Evolutionary conservation across 31 red algal genomes (phyloP).

Genomic region (Asparagopsis taxiformis): DNA sequence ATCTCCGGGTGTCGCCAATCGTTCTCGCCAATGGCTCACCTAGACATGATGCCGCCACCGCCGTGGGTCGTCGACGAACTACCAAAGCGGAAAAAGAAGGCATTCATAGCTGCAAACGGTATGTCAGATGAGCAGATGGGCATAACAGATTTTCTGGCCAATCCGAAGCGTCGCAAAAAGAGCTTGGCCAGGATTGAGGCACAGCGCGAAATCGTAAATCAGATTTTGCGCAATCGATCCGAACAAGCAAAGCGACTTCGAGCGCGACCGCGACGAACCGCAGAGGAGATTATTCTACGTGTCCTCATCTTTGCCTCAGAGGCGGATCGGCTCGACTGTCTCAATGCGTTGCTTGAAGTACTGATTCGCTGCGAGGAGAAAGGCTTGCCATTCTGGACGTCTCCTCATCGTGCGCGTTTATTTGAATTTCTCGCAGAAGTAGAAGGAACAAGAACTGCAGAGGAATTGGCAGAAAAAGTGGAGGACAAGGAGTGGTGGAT

Average conservation of each 20-base stretch:
- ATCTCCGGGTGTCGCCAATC: slow-evolving; percentile 16
- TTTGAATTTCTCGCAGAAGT: slow-evolving; percentile 49
- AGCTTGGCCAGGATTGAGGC: slow-evolving; percentile 16
- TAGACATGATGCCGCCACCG: slow-evolving; percentile 40
- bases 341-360: slow-evolving; percentile 29
- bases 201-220: slow-evolving; percentile 30
- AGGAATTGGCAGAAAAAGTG: slow-evolving; percentile 48
- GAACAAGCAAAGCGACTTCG: slow-evolving; percentile 19
- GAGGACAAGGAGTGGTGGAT: slow-evolving; percentile 52
- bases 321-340: slow-evolving; percentile 31
- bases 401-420: slow-evolving; percentile 17
- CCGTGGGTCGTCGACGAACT: slow-evolving; percentile 28
- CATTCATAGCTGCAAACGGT: not conserved
- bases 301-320: slow-evolving; percentile 43
- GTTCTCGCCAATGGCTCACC: slow-evolving; percentile 13
- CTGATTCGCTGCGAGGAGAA: slow-evolving; percentile 44
- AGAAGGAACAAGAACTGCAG: slow-evolving; percentile 18
- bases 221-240: slow-evolving; percentile 13
- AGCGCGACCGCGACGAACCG: slow-evolving; percentile 28
- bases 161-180: slow-evolving; percentile 24
- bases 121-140: not conserved
- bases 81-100: slow-evolving; percentile 20
- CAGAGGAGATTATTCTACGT: slow-evolving; percentile 61
- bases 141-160: not conserved
- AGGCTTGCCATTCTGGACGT: slow-evolving; percentile 61